phyloP scores from a whole-genome alignment of 2,329 filamentous ascomycete genomes.

The Graphium sp. region DNA sequence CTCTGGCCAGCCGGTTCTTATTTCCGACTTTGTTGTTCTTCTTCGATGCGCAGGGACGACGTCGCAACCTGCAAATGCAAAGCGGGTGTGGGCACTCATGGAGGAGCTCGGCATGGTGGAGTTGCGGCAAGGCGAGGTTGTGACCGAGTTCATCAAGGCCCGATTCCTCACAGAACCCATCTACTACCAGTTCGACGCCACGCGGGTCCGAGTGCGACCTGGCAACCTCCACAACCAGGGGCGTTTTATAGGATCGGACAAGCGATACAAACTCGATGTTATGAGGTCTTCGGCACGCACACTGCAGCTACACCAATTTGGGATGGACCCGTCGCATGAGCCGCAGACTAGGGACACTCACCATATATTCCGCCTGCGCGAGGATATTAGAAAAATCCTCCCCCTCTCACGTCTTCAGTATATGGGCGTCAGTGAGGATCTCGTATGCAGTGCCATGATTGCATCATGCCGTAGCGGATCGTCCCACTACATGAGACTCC shows the following conservation, averaged over 20 bases:
- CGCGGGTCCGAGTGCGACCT: conserved; percentile 19
- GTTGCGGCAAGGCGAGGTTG: not conserved
- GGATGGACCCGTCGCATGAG: not conserved
- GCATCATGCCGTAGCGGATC: not conserved
- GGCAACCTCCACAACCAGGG: conserved; percentile 17
- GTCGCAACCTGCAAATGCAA: conserved; percentile 16
- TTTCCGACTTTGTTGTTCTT: conserved; percentile 24
- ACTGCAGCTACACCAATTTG: not conserved
- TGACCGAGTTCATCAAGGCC: conserved; percentile 26
- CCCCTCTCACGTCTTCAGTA: not conserved
- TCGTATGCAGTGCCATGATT: conserved; percentile 1
- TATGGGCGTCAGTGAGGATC: conserved; percentile 1
- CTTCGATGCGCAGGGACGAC: conserved; percentile 29
- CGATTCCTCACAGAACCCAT: conserved; percentile 26
- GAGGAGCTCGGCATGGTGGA: not conserved
- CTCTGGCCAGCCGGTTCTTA: conserved; percentile 14
- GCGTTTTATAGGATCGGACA: not conserved
- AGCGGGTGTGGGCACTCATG: conserved; percentile 18
- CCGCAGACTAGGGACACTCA: too few species aligned
- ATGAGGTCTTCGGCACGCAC: not conserved
- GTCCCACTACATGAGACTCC: not conserved
- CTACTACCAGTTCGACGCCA: conserved; percentile 27
- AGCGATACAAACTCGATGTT: not conserved
- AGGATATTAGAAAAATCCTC: not conserved
- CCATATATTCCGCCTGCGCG: too few species aligned